These are phyloP conservation scores for Syzygium aromaticum DNA, from an alignment of 345 rosid species.

Conservation along the genomic window DNA sequence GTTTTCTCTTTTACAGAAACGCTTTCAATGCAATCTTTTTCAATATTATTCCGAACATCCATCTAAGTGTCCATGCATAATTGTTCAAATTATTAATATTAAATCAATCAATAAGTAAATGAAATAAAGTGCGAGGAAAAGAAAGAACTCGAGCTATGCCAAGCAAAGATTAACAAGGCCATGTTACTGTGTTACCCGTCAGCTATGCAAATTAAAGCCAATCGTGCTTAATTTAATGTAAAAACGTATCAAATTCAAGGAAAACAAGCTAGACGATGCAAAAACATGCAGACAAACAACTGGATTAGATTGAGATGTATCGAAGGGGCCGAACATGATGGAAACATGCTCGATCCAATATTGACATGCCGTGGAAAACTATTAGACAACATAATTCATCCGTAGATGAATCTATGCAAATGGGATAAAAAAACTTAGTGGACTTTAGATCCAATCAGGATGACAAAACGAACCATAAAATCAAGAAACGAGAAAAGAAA, in stretches of 20 bases:
- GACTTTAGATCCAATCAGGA: no score
- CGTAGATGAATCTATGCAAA: fast-evolving
- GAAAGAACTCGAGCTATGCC: background rate
- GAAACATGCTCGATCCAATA: background rate
- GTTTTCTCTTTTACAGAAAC: background rate
- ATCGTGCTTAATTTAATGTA: fast-evolving
- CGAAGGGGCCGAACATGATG: fast-evolving
- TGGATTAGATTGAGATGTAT: fast-evolving
- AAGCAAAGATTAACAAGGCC: background rate
- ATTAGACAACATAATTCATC: background rate
- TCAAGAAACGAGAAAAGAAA: background rate
- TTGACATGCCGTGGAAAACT: fast-evolving
- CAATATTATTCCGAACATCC: background rate
- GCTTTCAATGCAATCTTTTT: background rate
- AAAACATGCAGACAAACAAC: background rate
- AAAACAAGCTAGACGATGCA: background rate
- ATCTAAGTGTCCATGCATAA: background rate
- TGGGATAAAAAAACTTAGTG: no score
- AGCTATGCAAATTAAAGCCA: background rate
- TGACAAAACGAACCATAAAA: no score
- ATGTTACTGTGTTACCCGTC: no score
- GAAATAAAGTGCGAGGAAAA: background rate
- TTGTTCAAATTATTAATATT: background rate
- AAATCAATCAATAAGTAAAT: background rate
- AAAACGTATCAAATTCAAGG: fast-evolving